Evolutionary conservation across 2,329 filamentous ascomycete genomes (phyloP), one percentile per base, ranked within the genome.

Genomic region (Seiridium cupressi): DNA sequence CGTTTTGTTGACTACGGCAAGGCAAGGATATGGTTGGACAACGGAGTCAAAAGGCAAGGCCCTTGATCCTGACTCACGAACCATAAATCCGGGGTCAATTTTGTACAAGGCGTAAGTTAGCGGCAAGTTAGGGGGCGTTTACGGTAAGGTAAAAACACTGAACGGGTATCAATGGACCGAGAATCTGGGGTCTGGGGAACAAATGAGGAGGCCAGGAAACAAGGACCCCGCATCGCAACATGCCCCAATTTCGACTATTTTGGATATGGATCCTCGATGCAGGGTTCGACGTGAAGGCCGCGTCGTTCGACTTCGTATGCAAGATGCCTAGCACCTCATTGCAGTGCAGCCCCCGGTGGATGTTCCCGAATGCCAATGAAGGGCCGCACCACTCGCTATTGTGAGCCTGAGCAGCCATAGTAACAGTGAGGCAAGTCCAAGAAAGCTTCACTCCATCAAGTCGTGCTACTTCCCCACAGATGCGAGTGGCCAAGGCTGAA

Each of bases 141-240:
- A 55, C 8, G 40, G 35, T 11, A 11, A 26, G 35, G 11, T 13
- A 38, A 46, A 44, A 11, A 44, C 26, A 9, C 44, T n/a, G 10
- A 44, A 9, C 54, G 60, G 60, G 56, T 13, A 56, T 44, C 54
- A 59, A 46, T 59, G 44, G 57, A 35, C 60, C 60, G 60, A 61
- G 59, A 61, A 61, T 61, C 60, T 61, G 60, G 60, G 60, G 60
- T 61, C 59, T 54, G 57, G 60, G 51, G 56, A 48, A 32, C 3
- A 40, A 51, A 7, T 31, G 8, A 49, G 46, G 26, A 32, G 31
- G 54, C 18, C n/a, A 53, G 49, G 32, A 53, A 34, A 36, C 34
- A 36, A 53, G 18, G 38, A 55, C 53, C 53, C 53, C 53, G 53
- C 53, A 55, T 48, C 13, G 18, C 53, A 55, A 31, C 35, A 55